Evolutionary conservation across 1,284 basidiomycete genomes (phyloP).

Genomic region (Polyporus tsugae): DNA sequence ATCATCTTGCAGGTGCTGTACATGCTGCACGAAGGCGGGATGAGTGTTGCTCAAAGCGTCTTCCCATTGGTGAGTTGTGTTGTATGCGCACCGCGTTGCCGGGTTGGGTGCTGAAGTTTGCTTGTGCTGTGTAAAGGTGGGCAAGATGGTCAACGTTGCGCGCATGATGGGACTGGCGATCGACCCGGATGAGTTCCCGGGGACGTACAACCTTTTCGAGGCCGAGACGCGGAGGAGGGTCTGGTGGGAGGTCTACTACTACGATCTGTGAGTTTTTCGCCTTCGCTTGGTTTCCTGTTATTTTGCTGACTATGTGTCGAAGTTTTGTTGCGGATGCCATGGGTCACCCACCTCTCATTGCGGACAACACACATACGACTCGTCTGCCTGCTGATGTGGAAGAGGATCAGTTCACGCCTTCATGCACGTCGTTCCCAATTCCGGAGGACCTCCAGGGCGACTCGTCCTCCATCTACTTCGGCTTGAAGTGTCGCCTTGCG

Average conservation of each 20-base stretch:
- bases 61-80: slow-evolving; percentile 51
- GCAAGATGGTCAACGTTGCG: slow-evolving; percentile 73
- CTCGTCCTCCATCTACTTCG: slow-evolving; percentile 50
- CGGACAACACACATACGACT: slow-evolving; percentile 56
- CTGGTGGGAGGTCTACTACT: slow-evolving; percentile 81
- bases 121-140: slow-evolving; percentile 50
- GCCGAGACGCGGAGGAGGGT: slow-evolving; percentile 67
- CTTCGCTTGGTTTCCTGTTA: neutral
- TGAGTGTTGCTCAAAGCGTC: slow-evolving; percentile 50
- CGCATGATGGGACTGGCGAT: slow-evolving; percentile 66
- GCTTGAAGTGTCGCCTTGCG: slow-evolving; percentile 57
- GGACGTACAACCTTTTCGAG: slow-evolving; percentile 54
- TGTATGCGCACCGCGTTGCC: slow-evolving; percentile 2
- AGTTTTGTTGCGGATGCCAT: slow-evolving; percentile 76
- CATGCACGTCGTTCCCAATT: slow-evolving; percentile 52
- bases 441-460: slow-evolving; percentile 43
- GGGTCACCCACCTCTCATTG: slow-evolving; percentile 64
- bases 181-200: slow-evolving; percentile 65
- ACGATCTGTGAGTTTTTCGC: slow-evolving; percentile 64
- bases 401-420: slow-evolving; percentile 56
- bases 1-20: slow-evolving; percentile 63
- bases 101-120: slow-evolving; percentile 12
- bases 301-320: slow-evolving; percentile 13
- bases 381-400: slow-evolving; percentile 58
- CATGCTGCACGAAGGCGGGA: slow-evolving; percentile 57